Conservation (phyloP, 805 yeast genomes). For the Ogataea angusta region DNA sequence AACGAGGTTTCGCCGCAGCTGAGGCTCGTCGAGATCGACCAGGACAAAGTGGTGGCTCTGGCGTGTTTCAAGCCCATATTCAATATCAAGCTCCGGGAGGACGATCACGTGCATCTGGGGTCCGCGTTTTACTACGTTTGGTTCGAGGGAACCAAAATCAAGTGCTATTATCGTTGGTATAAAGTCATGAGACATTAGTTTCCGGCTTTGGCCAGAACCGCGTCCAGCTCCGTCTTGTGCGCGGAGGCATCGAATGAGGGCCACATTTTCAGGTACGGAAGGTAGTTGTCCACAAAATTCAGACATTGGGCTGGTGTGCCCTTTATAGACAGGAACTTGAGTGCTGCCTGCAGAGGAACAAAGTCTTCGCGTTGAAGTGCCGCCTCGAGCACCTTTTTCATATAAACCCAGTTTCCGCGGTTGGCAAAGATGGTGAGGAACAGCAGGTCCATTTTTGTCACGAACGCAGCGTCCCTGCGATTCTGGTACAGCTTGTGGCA, state of each 20-base stretch:
- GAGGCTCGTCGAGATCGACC: slow-evolving; percentile 7
- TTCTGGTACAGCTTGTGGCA: slow-evolving; percentile 11
- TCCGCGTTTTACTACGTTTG: slow-evolving; percentile 14
- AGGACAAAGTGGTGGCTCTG: slow-evolving; percentile 7
- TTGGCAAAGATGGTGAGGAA: slow-evolving; percentile 18
- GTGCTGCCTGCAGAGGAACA: slow-evolving; percentile 8
- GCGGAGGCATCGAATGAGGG: slow-evolving; percentile 3
- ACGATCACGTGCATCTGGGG: slow-evolving; percentile 18
- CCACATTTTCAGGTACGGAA: slow-evolving; percentile 15
- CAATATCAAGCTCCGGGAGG: slow-evolving; percentile 5
- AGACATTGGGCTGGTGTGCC: slow-evolving; percentile 11
- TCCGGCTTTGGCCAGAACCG: slow-evolving; percentile 7
- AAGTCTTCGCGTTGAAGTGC: slow-evolving; percentile 18
- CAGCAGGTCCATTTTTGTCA: slow-evolving; percentile 15
- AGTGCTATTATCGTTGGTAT: slow-evolving; percentile 23
- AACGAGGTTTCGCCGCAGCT: slow-evolving; percentile 4
- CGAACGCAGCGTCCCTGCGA: slow-evolving; percentile 4
- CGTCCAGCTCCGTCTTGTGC: slow-evolving; percentile 4
- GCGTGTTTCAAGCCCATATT: slow-evolving; percentile 14
- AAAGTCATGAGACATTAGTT: slow-evolving; percentile 11
- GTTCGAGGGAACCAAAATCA: not conserved
- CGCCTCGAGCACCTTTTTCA: slow-evolving; percentile 12
- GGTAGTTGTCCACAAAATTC: slow-evolving; percentile 13
- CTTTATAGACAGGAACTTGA: slow-evolving; percentile 7
- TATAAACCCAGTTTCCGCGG: slow-evolving; percentile 17